A percentile compares a stretch with the other conserved stretches of the same genome.
Conservation (phyloP, 345 rosid genomes). For the Hibiscus trionum region DNA sequence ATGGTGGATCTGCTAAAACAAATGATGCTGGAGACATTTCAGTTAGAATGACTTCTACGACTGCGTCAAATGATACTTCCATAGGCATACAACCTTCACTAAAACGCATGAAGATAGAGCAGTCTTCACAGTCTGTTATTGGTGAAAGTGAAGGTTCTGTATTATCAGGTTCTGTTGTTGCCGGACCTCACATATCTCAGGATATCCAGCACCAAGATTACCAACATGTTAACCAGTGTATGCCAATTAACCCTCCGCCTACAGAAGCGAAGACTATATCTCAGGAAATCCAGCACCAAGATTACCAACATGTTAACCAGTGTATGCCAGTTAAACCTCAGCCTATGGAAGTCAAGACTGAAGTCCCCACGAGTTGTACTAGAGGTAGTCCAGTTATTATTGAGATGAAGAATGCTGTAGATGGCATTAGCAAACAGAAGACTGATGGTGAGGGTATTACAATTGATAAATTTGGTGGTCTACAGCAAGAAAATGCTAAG, state of each 20-base stretch:
- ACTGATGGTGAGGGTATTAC: slow-evolving; percentile 35
- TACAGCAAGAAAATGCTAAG: slow-evolving; percentile 37
- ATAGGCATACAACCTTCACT: slow-evolving; percentile 58
- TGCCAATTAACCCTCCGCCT: slow-evolving; percentile 42
- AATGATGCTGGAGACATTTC: slow-evolving; percentile 37
- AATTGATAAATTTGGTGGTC: slow-evolving; percentile 22
- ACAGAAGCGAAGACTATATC: slow-evolving; percentile 42
- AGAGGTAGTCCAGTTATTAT: slow-evolving; percentile 38
- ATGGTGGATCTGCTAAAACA: slow-evolving; percentile 34
- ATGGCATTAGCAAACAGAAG: slow-evolving; percentile 35
- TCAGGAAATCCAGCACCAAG: slow-evolving; percentile 44
- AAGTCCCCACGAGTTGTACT: slow-evolving; percentile 40
- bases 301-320: slow-evolving; percentile 33
- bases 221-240: slow-evolving; percentile 28
- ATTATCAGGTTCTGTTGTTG: slow-evolving; percentile 25
- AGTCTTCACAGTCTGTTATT: slow-evolving; percentile 38
- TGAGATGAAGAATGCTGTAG: slow-evolving; percentile 48
- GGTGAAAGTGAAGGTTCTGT: slow-evolving; percentile 39
- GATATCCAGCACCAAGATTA: slow-evolving; percentile 45
- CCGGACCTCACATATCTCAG: slow-evolving; percentile 35
- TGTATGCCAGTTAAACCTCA: slow-evolving; percentile 41
- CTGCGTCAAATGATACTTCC: slow-evolving; percentile 35
- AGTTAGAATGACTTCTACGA: slow-evolving; percentile 31
- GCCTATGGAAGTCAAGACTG: slow-evolving; percentile 49
- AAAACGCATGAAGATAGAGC: slow-evolving; percentile 85